Percentiles rank a stretch among this genome's conserved stretches.
phyloP scores from a whole-genome alignment of 352 stramenopile genomes.

The Globisporangium abappressorium region DNA sequence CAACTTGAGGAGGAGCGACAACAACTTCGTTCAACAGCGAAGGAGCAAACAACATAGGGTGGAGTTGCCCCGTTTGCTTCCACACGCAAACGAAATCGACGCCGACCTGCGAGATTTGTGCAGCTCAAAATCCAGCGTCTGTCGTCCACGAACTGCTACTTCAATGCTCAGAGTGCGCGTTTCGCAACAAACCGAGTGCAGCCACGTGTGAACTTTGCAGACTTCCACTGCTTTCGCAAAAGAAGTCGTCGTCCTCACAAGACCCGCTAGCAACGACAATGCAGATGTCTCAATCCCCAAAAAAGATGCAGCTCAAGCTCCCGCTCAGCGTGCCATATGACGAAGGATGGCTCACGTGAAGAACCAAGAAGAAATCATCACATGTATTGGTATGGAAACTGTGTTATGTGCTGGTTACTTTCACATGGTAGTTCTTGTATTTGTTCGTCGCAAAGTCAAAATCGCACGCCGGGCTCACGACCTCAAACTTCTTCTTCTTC shows the following conservation, averaged over 20 bases:
- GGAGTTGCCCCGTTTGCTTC: slow-evolving; percentile 71
- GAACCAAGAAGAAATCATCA: background rate
- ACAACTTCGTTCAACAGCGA: background rate
- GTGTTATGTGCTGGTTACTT: slow-evolving; percentile 9
- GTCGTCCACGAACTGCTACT: slow-evolving; percentile 45
- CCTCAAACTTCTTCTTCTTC: slow-evolving; percentile 71
- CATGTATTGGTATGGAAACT: background rate
- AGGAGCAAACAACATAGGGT: slow-evolving; percentile 15
- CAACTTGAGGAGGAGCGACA: too few relatives aligned
- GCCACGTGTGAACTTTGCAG: slow-evolving; percentile 58
- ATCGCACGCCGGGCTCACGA: slow-evolving; percentile 64
- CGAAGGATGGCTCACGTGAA: slow-evolving; percentile 29
- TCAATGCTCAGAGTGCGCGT: slow-evolving; percentile 63
- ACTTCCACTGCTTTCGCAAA: slow-evolving; percentile 25
- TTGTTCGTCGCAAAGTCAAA: slow-evolving; percentile 79
- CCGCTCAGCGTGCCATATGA: slow-evolving; percentile 25
- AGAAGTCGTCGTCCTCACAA: background rate
- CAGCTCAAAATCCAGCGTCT: slow-evolving; percentile 59
- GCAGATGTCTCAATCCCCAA: background rate
- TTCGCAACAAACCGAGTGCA: slow-evolving; percentile 51
- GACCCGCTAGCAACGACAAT: background rate
- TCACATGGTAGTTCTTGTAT: slow-evolving; percentile 70
- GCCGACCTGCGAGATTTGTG: slow-evolving; percentile 67
- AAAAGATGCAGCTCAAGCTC: slow-evolving; percentile 18
- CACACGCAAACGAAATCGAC: slow-evolving; percentile 55